Evolutionary conservation across 805 yeast species (phyloP).

Genomic region (Kuraishia piskuri): DNA sequence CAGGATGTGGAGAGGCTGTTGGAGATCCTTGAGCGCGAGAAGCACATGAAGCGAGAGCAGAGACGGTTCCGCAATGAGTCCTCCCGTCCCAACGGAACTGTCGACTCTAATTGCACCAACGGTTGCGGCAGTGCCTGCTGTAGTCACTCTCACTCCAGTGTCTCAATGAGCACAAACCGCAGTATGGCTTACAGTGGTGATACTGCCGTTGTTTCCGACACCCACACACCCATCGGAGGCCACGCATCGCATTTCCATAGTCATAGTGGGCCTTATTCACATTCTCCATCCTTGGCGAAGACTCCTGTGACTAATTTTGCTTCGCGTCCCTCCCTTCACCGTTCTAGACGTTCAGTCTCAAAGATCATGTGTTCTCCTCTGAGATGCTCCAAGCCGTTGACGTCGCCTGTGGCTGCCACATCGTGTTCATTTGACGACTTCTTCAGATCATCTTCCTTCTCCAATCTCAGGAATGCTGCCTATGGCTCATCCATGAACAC

Average conservation of each 20-base stretch:
- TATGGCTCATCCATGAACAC: conserved; percentile 5
- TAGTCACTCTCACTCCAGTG: neutral
- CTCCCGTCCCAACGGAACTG: neutral
- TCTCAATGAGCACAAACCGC: neutral
- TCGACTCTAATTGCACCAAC: neutral
- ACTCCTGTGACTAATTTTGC: neutral
- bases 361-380: neutral
- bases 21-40: conserved; percentile 29
- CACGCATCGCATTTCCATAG: neutral
- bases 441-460: conserved; percentile 25
- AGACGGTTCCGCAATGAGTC: conserved; percentile 2
- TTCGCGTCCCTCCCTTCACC: neutral
- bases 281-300: neutral
- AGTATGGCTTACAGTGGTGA: neutral
- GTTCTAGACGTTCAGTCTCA: neutral
- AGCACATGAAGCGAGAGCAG: conserved; percentile 12
- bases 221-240: neutral
- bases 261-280: neutral
- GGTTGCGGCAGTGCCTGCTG: neutral
- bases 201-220: neutral
- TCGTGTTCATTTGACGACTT: conserved; percentile 24
- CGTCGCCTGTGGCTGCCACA: conserved; percentile 29
- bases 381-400: conserved; percentile 37
- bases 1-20: conserved; percentile 46
- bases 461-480: conserved; percentile 15